Percentiles rank a stretch among this genome's conserved stretches.
Evolutionary conservation across 805 yeast genomes (phyloP).

Genomic region (Zygosaccharomyces lentus): DNA sequence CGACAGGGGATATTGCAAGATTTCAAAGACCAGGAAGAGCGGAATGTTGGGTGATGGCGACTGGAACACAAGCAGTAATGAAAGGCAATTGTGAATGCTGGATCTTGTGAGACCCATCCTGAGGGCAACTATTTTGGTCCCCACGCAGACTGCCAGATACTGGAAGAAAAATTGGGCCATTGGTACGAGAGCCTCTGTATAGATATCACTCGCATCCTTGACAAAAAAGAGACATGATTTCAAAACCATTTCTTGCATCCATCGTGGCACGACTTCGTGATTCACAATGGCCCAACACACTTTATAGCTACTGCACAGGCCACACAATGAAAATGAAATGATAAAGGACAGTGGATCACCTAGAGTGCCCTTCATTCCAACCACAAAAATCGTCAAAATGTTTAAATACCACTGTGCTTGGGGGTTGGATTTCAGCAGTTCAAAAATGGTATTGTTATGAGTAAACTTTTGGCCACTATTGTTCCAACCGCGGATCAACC

Average conservation of each 20-base stretch:
- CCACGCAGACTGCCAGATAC: conserved; percentile 32
- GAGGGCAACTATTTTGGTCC: conserved; percentile 30
- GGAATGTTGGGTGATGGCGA: conserved; percentile 48
- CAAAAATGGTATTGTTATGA: conserved; percentile 46
- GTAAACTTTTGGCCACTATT: conserved; percentile 82
- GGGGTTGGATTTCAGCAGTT: conserved; percentile 37
- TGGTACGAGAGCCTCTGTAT: conserved; percentile 34
- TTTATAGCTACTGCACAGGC: conserved; percentile 52
- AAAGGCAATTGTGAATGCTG: conserved; percentile 24
- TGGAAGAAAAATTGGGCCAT: conserved; percentile 36
- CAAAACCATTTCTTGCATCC: conserved; percentile 25
- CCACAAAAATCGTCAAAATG: conserved; percentile 36
- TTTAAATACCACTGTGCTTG: conserved; percentile 47
- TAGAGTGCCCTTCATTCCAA: conserved; percentile 23
- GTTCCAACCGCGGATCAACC: conserved; percentile 78
- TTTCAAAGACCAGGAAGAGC: conserved; percentile 40
- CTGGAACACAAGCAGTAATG: conserved; percentile 47
- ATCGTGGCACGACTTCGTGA: conserved; percentile 49
- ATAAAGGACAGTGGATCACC: conserved; percentile 40
- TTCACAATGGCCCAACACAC: conserved; percentile 48
- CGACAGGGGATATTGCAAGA: conserved; percentile 14
- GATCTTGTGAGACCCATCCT: conserved; percentile 12
- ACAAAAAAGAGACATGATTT: conserved; percentile 12
- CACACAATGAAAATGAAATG: conserved; percentile 42
- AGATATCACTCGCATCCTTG: conserved; percentile 13